phyloP scores from a whole-genome alignment of 176 grass and related monocot genomes.

The Oryza meridionalis region DNA sequence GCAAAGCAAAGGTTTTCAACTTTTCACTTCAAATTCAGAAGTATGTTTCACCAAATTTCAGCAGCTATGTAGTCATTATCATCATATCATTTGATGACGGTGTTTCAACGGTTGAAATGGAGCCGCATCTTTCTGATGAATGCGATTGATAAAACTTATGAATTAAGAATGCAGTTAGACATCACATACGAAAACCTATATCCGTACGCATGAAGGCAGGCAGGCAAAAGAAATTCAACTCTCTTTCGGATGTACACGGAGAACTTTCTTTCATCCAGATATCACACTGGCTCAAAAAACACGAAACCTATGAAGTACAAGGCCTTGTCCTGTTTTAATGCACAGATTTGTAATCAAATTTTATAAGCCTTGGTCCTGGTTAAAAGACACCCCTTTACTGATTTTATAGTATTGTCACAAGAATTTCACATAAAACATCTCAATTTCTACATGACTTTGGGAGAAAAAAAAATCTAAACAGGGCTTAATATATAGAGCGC shows the following conservation, averaged over 20 bases:
- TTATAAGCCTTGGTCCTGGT: no score
- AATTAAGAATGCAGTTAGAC: background rate
- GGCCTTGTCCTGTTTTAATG: background rate
- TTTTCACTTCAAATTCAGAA: background rate
- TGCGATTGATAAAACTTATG: conserved; percentile 6
- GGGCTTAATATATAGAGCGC: no score
- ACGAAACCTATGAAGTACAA: background rate
- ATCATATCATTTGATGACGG: conserved; percentile 5
- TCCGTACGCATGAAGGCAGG: background rate
- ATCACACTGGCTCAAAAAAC: background rate
- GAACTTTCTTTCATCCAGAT: background rate
- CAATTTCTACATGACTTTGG: background rate
- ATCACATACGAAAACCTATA: background rate
- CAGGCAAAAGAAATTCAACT: background rate
- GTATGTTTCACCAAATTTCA: background rate
- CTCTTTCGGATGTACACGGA: background rate
- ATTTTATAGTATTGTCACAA: background rate
- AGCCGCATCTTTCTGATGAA: background rate
- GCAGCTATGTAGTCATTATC: background rate
- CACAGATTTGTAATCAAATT: background rate
- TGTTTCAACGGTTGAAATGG: conserved; percentile 33
- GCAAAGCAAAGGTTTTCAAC: background rate
- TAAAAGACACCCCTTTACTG: background rate
- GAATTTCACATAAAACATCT: background rate
- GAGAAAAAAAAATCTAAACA: no score